Conservation (phyloP, 1,284 basidiomycete species). For the Microbotryomycetes sp. region DNA sequence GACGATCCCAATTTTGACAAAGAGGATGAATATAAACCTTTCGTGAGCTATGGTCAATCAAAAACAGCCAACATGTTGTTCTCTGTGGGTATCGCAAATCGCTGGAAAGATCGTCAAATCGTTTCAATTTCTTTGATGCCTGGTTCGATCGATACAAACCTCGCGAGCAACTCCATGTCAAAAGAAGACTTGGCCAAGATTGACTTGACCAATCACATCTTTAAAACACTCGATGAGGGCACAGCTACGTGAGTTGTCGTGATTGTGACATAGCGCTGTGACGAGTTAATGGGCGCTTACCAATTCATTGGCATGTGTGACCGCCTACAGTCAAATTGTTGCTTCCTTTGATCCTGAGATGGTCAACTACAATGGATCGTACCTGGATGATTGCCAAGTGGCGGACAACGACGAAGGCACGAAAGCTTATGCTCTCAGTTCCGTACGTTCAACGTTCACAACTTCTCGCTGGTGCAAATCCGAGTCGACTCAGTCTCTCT, state of each 20-base stretch:
- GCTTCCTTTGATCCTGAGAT: constrained; percentile 12
- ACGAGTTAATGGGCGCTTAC: background rate
- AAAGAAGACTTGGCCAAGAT: background rate
- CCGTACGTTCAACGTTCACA: background rate
- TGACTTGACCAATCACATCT: constrained; percentile 1
- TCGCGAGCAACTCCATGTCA: background rate
- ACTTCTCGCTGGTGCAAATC: background rate
- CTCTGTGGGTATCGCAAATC: background rate
- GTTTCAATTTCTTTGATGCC: constrained; percentile 8
- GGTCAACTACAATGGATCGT: background rate
- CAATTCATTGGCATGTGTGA: no score
- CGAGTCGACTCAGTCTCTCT: no score
- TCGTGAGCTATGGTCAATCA: constrained; percentile 15
- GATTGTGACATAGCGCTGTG: background rate
- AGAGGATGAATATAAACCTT: constrained; percentile 8
- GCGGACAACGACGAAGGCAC: background rate
- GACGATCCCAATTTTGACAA: constrained; percentile 14
- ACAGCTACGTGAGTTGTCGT: constrained; percentile 4
- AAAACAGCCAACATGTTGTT: constrained; percentile 28
- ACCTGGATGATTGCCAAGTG: constrained; percentile 5
- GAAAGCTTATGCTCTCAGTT: background rate
- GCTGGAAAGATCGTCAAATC: constrained; percentile 2
- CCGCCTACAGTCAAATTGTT: constrained; percentile 10
- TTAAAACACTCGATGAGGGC: constrained; percentile 2
- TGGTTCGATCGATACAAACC: constrained; percentile 1